These are phyloP conservation scores for Blastobotrys chiropterorum DNA, from an alignment of 805 yeast species.

Conservation along the genomic window DNA sequence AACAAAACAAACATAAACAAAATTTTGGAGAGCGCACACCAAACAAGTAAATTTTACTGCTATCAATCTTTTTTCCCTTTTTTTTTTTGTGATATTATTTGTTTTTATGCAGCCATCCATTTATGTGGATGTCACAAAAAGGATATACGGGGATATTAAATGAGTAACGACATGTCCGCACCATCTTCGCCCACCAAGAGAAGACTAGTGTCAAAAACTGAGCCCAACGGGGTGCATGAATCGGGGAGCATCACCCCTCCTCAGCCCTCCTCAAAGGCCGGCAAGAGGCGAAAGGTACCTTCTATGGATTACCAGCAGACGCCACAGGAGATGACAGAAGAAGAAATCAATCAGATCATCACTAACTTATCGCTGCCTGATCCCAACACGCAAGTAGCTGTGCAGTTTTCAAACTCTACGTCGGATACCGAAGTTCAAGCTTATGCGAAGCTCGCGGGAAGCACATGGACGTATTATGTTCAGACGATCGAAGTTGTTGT, in stretches of 20 bases:
- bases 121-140: background rate
- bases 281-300: conserved; percentile 8
- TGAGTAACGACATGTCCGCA: background rate
- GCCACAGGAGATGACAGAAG: conserved; percentile 32
- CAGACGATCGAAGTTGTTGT: conserved; percentile 67
- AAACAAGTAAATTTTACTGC: background rate
- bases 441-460: conserved; percentile 91
- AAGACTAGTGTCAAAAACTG: background rate
- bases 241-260: background rate
- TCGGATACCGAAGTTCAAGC: conserved; percentile 79
- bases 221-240: background rate
- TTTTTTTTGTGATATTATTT: background rate
- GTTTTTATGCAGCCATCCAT: background rate
- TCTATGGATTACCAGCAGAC: background rate
- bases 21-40: background rate
- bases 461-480: conserved; percentile 90
- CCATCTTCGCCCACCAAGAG: conserved; percentile 1
- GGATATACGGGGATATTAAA: background rate
- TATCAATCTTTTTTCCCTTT: background rate
- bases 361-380: conserved; percentile 64
- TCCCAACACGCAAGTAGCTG: conserved; percentile 69
- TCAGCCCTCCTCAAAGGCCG: background rate
- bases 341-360: conserved; percentile 68
- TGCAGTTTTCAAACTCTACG: conserved; percentile 65
- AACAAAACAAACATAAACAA: background rate